These are phyloP conservation scores for Puccinia polysora DNA, from an alignment of 1,284 basidiomycete species.

Conservation along the genomic window DNA sequence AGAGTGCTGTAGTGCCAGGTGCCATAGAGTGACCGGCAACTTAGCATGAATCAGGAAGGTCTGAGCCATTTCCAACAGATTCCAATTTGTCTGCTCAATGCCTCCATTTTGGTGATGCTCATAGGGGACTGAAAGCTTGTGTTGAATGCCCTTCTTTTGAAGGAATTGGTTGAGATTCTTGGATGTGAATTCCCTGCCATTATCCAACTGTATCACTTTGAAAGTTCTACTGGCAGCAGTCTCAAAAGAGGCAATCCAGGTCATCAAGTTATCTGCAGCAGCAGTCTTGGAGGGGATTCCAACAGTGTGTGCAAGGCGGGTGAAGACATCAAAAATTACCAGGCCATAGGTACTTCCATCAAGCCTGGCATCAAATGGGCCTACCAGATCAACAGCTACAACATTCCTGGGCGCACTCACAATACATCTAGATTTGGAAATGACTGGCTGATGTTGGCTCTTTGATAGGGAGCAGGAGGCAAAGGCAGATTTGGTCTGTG, in stretches of 20 bases:
- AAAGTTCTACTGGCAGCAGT: background rate
- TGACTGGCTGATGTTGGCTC: no score
- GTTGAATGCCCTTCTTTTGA: background rate
- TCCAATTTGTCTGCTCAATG: constrained; percentile 3
- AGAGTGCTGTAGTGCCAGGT: background rate
- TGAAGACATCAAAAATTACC: background rate
- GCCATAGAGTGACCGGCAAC: background rate
- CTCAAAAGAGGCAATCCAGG: background rate
- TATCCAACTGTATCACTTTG: background rate
- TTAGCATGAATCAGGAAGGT: background rate
- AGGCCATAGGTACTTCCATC: no score
- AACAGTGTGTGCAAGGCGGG: background rate
- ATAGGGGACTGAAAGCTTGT: constrained; percentile 5
- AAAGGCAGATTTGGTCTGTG: no score
- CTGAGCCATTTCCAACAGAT: background rate
- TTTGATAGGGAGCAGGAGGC: no score
- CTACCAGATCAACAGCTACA: no score
- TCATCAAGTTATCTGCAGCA: background rate
- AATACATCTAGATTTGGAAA: no score
- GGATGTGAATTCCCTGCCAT: constrained; percentile 3
- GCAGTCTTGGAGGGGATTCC: background rate
- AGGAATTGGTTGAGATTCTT: background rate
- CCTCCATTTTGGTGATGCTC: constrained; percentile 23
- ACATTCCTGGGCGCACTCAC: no score
- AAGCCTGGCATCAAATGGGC: no score